A percentile compares a stretch with the other conserved stretches of the same genome.
Conservation (phyloP, 2,329 filamentous ascomycete species). For the Calonectria henricotiae region DNA sequence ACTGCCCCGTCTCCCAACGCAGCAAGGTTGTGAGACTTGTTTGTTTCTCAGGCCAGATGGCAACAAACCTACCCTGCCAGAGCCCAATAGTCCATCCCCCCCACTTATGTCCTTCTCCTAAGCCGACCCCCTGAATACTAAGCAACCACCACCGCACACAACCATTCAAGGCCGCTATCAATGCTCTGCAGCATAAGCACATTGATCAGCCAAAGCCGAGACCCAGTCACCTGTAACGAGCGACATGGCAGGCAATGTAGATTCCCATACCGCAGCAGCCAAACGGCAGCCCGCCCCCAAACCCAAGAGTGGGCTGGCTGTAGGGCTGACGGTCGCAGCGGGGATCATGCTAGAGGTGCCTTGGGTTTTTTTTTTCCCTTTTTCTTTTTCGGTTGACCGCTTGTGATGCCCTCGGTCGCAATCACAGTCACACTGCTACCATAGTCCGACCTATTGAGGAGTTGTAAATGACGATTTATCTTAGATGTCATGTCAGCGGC, state of each 20-base stretch:
- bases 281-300: conserved; percentile 21
- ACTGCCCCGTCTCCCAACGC: conserved; percentile 22
- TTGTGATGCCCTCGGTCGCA: conserved; percentile 37
- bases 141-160: neutral
- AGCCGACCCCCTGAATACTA: conserved; percentile 29
- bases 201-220: conserved; percentile 20
- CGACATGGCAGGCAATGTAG: neutral
- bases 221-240: conserved; percentile 1
- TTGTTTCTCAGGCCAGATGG: conserved; percentile 37
- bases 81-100: neutral
- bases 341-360: conserved; percentile 35
- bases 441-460: conserved; percentile 20
- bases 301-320: conserved; percentile 35
- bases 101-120: neutral
- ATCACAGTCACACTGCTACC: conserved; percentile 3
- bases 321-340: conserved; percentile 47
- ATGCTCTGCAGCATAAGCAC: conserved; percentile 30
- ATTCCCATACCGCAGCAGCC: conserved; percentile 19
- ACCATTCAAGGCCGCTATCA: conserved; percentile 1
- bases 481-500: conserved; percentile 8
- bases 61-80: conserved; percentile 12
- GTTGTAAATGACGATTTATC: conserved; percentile 15
- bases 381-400: conserved; percentile 40
- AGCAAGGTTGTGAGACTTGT: conserved; percentile 7
- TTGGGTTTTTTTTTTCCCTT: neutral